Base-by-base conservation (phyloP, 2,329 filamentous ascomycete species). In the Calonectria crousiana region DNA sequence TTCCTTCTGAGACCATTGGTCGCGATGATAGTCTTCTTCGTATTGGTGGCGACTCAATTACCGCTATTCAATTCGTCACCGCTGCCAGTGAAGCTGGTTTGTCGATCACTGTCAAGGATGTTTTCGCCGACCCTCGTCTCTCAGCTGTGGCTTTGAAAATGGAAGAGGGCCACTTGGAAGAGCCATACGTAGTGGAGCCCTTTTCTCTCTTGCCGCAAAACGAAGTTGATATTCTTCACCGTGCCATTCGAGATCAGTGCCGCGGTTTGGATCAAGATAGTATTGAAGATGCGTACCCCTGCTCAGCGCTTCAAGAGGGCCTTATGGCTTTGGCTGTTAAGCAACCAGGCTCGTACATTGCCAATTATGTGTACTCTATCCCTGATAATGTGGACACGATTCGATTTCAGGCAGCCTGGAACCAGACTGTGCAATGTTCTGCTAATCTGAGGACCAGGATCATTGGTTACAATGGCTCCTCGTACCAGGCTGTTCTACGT, bases 1-100 rank as follows among this genome's bases (percentile, higher is more conserved):
- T 6, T 77, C 86, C 0, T 79, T 88, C 13, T 76, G 76, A 6
- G 74, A 86, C 6, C 3, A 60, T 49, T 38, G 67, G 67, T 8
- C 36, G 67, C 3, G 49, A 73, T 5, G 60, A 70, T 30, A 58
- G 32, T 4, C 56, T 65, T 36, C 23, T 69, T 8, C 71, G 67
- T 11, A 51, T 71, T 38, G 67, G 70, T 16, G 71, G 73, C 11
- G 69, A 68, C 38, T 67, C 67, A 20, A 69, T 75, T 36, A 44
- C 58, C 4, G 73, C 73, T 2, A 75, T 75, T 16, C 87, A 85
- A 34, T 41, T 75, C 26, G 65, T 70, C 14, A 67, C 69, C 6
- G 18, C 26, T 26, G 64, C 62, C 14, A 49, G 73, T 16, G 30
- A 69, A 16, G 44, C n/a, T 16, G 52, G 69, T 2, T 44, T 72